Conservation (phyloP, 2,329 filamentous ascomycete species). For the Fusarium oxysporum region DNA sequence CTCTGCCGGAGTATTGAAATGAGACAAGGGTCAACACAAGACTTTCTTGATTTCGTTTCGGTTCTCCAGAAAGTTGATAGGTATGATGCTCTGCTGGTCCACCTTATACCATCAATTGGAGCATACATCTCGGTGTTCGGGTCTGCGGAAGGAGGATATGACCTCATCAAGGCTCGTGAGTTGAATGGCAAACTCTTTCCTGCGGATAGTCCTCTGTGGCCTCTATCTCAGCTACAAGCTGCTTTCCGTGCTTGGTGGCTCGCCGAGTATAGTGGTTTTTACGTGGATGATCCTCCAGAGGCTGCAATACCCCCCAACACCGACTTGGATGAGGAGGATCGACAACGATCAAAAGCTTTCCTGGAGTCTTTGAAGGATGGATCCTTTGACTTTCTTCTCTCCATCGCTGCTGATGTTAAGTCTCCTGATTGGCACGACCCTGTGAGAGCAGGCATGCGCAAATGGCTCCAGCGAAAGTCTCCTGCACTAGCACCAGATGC, state of each 20-base stretch:
- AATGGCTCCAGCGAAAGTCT: conserved; percentile 85
- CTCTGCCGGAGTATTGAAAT: conserved; percentile 82
- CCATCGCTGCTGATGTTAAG: conserved; percentile 83
- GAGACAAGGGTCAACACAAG: conserved; percentile 74
- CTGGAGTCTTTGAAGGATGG: conserved; percentile 85
- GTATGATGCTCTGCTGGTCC: conserved; percentile 79
- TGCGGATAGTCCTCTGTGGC: conserved; percentile 77
- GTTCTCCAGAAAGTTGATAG: conserved; percentile 77
- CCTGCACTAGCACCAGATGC: conserved; percentile 75
- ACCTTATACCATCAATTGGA: conserved; percentile 84
- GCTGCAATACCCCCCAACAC: conserved; percentile 67
- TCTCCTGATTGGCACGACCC: conserved; percentile 89
- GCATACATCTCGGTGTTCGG: conserved; percentile 82
- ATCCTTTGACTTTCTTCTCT: conserved; percentile 90
- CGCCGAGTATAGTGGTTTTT: conserved; percentile 91
- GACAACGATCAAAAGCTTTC: conserved; percentile 78
- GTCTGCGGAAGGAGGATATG: conserved; percentile 77
- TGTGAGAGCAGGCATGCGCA: conserved; percentile 82
- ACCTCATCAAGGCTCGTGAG: conserved; percentile 75
- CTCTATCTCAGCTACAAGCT: conserved; percentile 79
- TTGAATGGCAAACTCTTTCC: conserved; percentile 77
- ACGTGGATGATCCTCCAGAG: conserved; percentile 76
- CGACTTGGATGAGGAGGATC: conserved; percentile 76
- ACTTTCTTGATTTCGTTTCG: conserved; percentile 79
- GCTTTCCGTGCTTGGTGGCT: conserved; percentile 88